Evolutionary conservation across 345 rosid genomes (phyloP).

Genomic region (Punica granatum): DNA sequence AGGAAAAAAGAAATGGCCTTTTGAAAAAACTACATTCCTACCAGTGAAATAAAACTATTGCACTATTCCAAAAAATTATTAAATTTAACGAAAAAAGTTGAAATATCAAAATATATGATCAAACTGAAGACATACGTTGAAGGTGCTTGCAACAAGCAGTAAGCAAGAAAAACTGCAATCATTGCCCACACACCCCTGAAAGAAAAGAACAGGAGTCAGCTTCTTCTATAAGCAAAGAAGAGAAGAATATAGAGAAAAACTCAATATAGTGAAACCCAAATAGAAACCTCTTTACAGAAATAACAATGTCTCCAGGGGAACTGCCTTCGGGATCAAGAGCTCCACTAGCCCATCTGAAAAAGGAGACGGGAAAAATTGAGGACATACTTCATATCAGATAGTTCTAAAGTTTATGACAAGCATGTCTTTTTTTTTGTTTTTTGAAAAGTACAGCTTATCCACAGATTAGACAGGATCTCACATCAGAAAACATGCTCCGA

Average conservation of each 20-base stretch:
- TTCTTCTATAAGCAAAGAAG: background rate
- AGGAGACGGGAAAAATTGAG: background rate
- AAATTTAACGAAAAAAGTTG: background rate
- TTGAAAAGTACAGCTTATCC: background rate
- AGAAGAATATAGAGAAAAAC: background rate
- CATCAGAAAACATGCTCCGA: conserved; percentile 96
- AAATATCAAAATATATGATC: background rate
- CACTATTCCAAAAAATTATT: background rate
- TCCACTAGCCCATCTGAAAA: conserved; percentile 90
- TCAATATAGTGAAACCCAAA: background rate
- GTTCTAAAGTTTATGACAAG: background rate
- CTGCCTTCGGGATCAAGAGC: conserved; percentile 78
- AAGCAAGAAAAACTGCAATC: conserved; percentile 96
- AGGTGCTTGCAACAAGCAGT: conserved; percentile 97
- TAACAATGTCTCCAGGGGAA: conserved; percentile 59
- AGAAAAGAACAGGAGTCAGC: conserved; percentile 14
- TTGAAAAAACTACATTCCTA: background rate
- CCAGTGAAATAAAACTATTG: background rate
- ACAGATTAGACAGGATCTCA: conserved; percentile 28
- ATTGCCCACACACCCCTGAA: conserved; percentile 95
- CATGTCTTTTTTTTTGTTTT: background rate
- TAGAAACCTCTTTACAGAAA: conserved; percentile 85
- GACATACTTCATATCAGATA: background rate
- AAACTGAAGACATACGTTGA: conserved; percentile 53
- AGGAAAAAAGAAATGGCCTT: background rate